Evolutionary conservation across 192 early-diverging fungal species (phyloP).

Genomic region (Globomyces pollinis-pini): DNA sequence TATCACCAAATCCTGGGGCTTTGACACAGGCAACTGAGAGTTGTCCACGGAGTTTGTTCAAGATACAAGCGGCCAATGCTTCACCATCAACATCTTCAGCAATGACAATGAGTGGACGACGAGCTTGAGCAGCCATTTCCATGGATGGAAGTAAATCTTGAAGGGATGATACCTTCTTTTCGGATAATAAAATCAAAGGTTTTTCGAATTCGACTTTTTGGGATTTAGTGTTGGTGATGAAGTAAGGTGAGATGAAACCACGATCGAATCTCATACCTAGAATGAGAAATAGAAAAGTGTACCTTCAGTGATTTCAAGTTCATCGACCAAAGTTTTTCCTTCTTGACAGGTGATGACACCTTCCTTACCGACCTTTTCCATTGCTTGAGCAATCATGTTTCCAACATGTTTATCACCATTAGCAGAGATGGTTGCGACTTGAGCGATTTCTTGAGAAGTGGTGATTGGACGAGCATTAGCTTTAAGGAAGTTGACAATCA

Average conservation of each 20-base stretch:
- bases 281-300: no score
- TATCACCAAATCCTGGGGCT: constrained; percentile 99
- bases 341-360: constrained; percentile 99
- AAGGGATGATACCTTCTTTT: constrained; percentile 94
- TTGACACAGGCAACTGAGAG: constrained; percentile 95
- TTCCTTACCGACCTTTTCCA: constrained; percentile 99
- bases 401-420: constrained; percentile 99
- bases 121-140: constrained; percentile 87
- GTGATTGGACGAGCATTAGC: constrained; percentile 86
- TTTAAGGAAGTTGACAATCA: constrained; percentile 87
- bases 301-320: constrained; percentile 97
- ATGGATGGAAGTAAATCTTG: constrained; percentile 95
- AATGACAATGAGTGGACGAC: constrained; percentile 94
- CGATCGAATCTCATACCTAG: constrained; percentile 99
- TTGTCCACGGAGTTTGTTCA: constrained; percentile 99
- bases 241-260: constrained; percentile 99
- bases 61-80: constrained; percentile 97
- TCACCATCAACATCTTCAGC: constrained; percentile 99
- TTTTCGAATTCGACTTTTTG: constrained; percentile 99
- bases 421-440: constrained; percentile 98
- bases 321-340: constrained; percentile 99
- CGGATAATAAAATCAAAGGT: constrained; percentile 94
- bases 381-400: constrained; percentile 92
- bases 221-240: constrained; percentile 96
- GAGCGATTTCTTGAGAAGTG: constrained; percentile 92